Base-by-base conservation (phyloP, 169 alveolate genomes). In the Eimeria maxima region DNA sequence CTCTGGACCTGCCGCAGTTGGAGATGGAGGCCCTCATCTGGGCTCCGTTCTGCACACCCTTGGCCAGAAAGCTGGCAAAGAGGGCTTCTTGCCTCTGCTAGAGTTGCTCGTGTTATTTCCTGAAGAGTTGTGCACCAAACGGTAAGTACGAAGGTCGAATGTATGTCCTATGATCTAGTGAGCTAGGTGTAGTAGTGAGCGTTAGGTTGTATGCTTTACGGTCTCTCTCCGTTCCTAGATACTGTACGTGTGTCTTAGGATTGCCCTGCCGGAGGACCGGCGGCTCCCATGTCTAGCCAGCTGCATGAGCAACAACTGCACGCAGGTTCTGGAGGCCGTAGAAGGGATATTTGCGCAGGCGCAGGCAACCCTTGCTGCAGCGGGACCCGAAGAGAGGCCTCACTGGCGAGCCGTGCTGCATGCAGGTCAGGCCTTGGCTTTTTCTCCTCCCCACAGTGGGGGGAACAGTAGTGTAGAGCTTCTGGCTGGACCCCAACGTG, bases 241-340 rank as follows among this genome's bases (percentile, higher is more conserved):
- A n/a, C n/a, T 11, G 20, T 18, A 29, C n/a, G 69, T 60, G 69
- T 18, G 69, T 73, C 73, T 24, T 27, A 84, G 92, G 78, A 84
- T 55, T 55, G 92, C 92, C 55, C 55, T 84, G 29, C 76, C 92
- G 18, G 92, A 84, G 92, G 92, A 57, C 55, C 92, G 50, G 18
- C 76, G 92, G 78, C 27, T 84, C 29, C 76, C 92, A 4, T 84
- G 55, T 42, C 76, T 84, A n/a, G 92, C 92, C 10, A 22, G 92
- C 76, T 84, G 92, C 57, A 84, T 84, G 14, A 29, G 92, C 92
- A 84, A 84, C 73, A 57, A 84, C 76, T 44, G 78, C 53, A 29
- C n/a, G 4, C 69, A 84, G 20, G 92, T 84, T 24, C 16, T 84
- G 74, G 63, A 84, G 57, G 53, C 76, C 24, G 57, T 84, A 20